A percentile compares a stretch with the other conserved stretches of the same genome.
phyloP scores from a whole-genome alignment of 2,329 filamentous ascomycete genomes.

The Fusarium domesticum region DNA sequence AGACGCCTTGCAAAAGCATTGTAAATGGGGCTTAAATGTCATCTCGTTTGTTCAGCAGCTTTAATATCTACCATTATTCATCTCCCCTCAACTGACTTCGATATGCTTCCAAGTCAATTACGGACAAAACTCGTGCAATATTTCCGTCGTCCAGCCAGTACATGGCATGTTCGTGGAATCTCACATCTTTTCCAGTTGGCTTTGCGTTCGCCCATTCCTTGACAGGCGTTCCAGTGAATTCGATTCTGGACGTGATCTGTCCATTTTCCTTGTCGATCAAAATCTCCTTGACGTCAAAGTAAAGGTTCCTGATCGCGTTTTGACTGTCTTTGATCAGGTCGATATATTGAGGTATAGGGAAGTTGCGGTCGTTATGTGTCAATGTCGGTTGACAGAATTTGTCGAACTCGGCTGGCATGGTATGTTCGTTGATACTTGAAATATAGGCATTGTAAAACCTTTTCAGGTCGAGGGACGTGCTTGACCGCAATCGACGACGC shows the following conservation, averaged over 20 bases:
- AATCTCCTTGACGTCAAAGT: conserved; percentile 10
- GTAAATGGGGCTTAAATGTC: background rate
- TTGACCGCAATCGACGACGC: background rate
- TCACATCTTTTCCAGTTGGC: conserved; percentile 4
- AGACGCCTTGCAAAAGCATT: background rate
- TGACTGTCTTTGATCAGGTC: conserved; percentile 10
- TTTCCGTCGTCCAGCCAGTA: conserved; percentile 11
- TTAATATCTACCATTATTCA: background rate
- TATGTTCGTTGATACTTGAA: conserved; percentile 6
- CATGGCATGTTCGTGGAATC: conserved; percentile 22
- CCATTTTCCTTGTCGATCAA: background rate
- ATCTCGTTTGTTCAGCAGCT: background rate
- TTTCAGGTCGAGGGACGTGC: background rate
- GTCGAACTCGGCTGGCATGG: conserved; percentile 6
- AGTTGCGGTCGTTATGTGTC: conserved; percentile 1
- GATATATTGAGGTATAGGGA: conserved; percentile 9
- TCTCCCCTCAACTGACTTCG: conserved; percentile 5
- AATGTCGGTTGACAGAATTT: conserved; percentile 1
- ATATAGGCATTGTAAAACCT: conserved; percentile 9
- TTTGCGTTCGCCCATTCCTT: conserved; percentile 1
- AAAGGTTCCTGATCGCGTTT: background rate
- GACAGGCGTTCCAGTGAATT: conserved; percentile 11
- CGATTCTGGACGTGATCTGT: conserved; percentile 5
- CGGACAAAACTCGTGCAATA: conserved; percentile 17
- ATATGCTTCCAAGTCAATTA: conserved; percentile 12